Base-by-base conservation (phyloP, 2,329 filamentous ascomycete species). In the Colletotrichum noveboracense region DNA sequence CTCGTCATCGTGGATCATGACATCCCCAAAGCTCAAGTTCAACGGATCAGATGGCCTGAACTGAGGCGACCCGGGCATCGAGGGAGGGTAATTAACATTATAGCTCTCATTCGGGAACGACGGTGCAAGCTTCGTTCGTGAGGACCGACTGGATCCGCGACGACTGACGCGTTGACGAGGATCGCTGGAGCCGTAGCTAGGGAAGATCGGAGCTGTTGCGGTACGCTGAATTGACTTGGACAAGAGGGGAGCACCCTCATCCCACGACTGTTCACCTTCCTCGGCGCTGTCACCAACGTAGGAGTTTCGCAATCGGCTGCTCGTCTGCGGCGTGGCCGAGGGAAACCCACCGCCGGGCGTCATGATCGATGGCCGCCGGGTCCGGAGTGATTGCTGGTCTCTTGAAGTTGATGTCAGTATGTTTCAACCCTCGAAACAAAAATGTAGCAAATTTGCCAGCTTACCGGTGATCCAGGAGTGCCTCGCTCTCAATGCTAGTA, bases 401-500 rank as follows among this genome's bases (percentile, higher is more conserved):
- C 91, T 92, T 75, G 61, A 77, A 24, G 10, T n/a, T 58, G 32
- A 38, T 14, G 48, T 77, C 75, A 78, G 78, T 52, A 58, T 28
- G 10, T 48, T 38, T 18, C 4, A 4, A 12, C 13, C 28, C n/a
- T 64, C 56, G 52, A 64, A 13, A 26, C 36, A 21, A 21, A 13
- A 52, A 24, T 13, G 43, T 7, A 52, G 12, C 13, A 21, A 7
- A 67, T 79, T 21, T 72, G 72, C 66, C 82, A 64, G 77, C 86
- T 77, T 86, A 94, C 92, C 95, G 91, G 84, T 98, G 96, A 84
- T 98, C 96, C 21, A 98, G 87, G 79, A 98, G 87, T 9, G 92
- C 93, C 82, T 98, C 94, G 83, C 96, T 98, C 79, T 98, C 96
- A 77, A 98, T 87, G 83, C 96, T 98, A 1, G 94, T 96, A 80